Base-by-base conservation (phyloP, 352 stramenopile genomes). In the Phytophthora rubi region DNA sequence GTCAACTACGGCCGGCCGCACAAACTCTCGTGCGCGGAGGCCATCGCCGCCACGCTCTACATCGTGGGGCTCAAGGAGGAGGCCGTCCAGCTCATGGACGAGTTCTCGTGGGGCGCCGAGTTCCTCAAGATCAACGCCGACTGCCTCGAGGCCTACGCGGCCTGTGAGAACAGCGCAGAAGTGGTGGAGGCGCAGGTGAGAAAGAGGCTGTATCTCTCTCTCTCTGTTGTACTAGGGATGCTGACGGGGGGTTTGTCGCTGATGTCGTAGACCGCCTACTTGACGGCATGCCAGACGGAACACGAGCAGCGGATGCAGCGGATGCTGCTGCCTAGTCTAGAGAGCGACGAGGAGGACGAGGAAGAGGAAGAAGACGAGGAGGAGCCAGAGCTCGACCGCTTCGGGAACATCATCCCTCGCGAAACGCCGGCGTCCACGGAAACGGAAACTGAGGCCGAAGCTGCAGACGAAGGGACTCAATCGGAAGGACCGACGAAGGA, bases 1-100 rank as follows among this genome's bases (percentile, higher is more conserved):
- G 98, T 99, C 26, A 99, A 99, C 85, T 99, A 99, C 81, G 98
- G 98, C 21, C 91, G 92, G 51, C 97, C 94, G 4, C 91, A 90
- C 85, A 97, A 99, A 76, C 81, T 99, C 1, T 98, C 92, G 61
- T 99, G 97, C 68, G 98, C 95, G 0, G 98, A 99, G 76, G 98
- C 98, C 4, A 97, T 98, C 53, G 97, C 97, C 0, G 98, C 98
- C 28, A 99, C 97, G 21, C 80, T 99, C 13, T 99, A 98, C 77
- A 99, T 99, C 76, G 97, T 98, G 59, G 97, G 96, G 1, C 89
- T 97, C 52, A 80, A 94, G 37, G 80, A 97, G 18, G 92, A 98
- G 60, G 95, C 94, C 2, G 75, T 87, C 28, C 83, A 94, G 71
- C 39, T 98, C 47, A 91, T 99, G 81, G 80, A 97, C 52, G 94